Evolutionary conservation across 208 protist species (phyloP).

Genomic region (Herpetomonas muscarum): DNA sequence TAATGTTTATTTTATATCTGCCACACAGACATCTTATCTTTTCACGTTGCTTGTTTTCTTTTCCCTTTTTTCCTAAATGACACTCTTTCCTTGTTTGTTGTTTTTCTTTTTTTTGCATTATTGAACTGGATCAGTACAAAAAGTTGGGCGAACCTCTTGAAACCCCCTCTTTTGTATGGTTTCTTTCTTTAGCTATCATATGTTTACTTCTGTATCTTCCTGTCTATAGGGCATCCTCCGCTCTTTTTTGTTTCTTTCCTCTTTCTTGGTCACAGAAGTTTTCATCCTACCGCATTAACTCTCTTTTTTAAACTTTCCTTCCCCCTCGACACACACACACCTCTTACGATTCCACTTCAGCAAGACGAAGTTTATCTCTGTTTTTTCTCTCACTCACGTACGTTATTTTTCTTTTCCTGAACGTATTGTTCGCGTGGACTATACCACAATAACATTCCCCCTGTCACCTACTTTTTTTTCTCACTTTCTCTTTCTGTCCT

Average conservation of each 20-base stretch:
- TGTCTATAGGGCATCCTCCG: not conserved
- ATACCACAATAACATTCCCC: not conserved
- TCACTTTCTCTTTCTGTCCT: not conserved
- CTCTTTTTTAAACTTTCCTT: not conserved
- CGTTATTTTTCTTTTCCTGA: conserved; percentile 1
- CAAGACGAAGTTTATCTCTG: no score
- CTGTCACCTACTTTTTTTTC: not conserved
- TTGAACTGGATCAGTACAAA: not conserved
- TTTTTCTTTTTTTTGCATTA: conserved; percentile 2
- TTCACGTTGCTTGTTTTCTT: not conserved
- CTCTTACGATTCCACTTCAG: no score
- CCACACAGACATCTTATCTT: not conserved
- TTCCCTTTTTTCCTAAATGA: not conserved
- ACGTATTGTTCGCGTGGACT: not conserved
- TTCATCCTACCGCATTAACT: no score
- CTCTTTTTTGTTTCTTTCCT: not conserved
- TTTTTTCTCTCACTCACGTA: conserved; percentile 1
- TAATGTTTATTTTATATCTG: conserved; percentile 5
- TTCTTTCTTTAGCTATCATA: not conserved
- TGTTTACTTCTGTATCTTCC: conserved; percentile 1
- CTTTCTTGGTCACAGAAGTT: no score
- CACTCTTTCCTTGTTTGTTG: not conserved
- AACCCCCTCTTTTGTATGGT: not conserved
- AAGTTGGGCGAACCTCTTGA: no score
- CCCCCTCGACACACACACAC: not conserved